Percentiles rank a stretch among this genome's conserved stretches.
Conservation (phyloP, 1,284 basidiomycete species). For the Ustilago nuda region DNA sequence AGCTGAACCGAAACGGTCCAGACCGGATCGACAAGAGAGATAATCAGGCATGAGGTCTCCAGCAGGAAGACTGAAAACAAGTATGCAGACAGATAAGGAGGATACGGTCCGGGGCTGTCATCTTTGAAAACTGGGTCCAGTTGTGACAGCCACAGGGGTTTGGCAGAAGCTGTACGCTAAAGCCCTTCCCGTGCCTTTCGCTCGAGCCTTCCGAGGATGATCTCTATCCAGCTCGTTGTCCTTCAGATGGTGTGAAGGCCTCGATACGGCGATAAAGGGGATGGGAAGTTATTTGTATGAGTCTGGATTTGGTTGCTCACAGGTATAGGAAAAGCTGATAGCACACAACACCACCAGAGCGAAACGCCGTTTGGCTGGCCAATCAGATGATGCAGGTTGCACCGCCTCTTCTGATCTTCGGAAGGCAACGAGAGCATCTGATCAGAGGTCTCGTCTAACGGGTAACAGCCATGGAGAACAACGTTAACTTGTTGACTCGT, state of each 20-base stretch:
- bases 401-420: neutral
- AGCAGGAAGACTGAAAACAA: neutral
- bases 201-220: neutral
- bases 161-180: neutral
- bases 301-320: no score
- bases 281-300: no score
- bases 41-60: neutral
- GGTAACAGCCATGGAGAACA: no score
- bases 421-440: neutral
- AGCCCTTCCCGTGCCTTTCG: neutral
- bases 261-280: no score
- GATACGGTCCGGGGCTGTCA: neutral
- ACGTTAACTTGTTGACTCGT: neutral
- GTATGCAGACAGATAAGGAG: neutral
- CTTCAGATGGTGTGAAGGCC: no score
- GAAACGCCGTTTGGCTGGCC: neutral
- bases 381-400: constrained; percentile 10
- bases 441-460: neutral
- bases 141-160: neutral
- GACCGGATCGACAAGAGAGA: neutral
- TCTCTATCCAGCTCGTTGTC: no score
- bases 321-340: no score
- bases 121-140: neutral
- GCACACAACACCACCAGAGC: no score
- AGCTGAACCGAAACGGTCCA: constrained; percentile 2